Evolutionary conservation across 2,329 filamentous ascomycete genomes (phyloP), one percentile per base, ranked within the genome.

Genomic region (Arthroderma sp.): DNA sequence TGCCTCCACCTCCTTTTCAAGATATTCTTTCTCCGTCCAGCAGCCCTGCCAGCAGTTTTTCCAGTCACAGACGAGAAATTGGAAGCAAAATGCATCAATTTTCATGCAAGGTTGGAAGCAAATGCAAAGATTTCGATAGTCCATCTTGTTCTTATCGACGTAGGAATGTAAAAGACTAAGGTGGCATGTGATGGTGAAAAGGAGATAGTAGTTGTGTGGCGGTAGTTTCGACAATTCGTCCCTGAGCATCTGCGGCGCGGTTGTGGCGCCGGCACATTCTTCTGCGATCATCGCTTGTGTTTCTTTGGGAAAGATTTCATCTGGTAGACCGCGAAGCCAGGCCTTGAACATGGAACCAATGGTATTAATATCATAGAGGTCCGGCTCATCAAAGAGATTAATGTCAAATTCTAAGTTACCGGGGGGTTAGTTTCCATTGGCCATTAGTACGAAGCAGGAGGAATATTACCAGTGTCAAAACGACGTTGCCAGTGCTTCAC

Each of bases 81-180:
- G 86, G 73, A 96, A 96, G 62, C 86, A 93, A 62, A 89, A 93
- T 1, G 82, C 82, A 57, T 96, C 89, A 48, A 96, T 91, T 66
- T 89, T 94, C 77, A 96, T 86, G 64, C 87, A 94, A 3, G 89
- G 89, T 64, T 94, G 87, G 65, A 95, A 95, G 68, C 89, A 96
- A 55, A 95, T 94, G 66, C 87, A 94, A 27, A 96, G 71, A 53
- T 95, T 95, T 58, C 86, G 80, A 60, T 89, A 94, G 60, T 94
- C 86, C 89, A 96, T 96, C 69, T 94, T 94, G 74, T 95, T 96
- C 70, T 89, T 88, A 52, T 93, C 86, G 27, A 87, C 83, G 62
- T 94, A 89, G 1, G 86, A 87, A 54, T 94, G 80, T 6, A 96
- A 74, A 28, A 95, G 75, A 56, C 87, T 94, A 40, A 96, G 79